Evolutionary conservation across 1,139 yeast species (phyloP).

Genomic region (Nakaseomyces uthaithaninus): DNA sequence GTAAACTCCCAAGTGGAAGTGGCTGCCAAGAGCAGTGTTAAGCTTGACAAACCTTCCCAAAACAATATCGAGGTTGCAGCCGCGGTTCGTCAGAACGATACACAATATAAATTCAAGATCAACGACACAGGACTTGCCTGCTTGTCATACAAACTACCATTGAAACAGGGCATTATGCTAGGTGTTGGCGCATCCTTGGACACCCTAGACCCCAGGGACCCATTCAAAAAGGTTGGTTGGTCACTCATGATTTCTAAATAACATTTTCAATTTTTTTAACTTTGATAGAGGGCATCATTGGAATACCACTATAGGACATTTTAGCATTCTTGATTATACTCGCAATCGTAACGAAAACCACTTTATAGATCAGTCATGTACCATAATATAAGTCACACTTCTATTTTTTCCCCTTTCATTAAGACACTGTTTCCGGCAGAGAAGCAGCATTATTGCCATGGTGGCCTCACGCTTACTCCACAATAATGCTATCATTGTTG

Average conservation of each 20-base stretch:
- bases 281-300: no score
- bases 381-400: no score
- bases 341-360: no score
- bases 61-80: conserved; percentile 88
- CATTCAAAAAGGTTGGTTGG: conserved; percentile 96
- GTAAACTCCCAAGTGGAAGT: conserved; percentile 88
- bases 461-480: no score
- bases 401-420: no score
- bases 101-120: conserved; percentile 92
- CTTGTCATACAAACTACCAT: conserved; percentile 84
- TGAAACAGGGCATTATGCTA: conserved; percentile 92
- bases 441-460: no score
- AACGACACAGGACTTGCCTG: conserved; percentile 96
- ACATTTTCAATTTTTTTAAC: no score
- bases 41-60: conserved; percentile 68
- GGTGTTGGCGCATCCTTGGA: conserved; percentile 97
- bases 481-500: no score
- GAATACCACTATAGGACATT: no score
- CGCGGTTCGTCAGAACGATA: conserved; percentile 79
- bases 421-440: no score
- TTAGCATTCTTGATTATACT: no score
- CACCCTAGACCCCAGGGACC: conserved; percentile 89
- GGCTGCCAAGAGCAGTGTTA: conserved; percentile 97
- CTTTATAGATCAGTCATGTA: no score
- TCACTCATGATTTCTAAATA: conserved; percentile 47